phyloP scores from a whole-genome alignment of 768 basidiomycete species.

The Pleurotus platypus region DNA sequence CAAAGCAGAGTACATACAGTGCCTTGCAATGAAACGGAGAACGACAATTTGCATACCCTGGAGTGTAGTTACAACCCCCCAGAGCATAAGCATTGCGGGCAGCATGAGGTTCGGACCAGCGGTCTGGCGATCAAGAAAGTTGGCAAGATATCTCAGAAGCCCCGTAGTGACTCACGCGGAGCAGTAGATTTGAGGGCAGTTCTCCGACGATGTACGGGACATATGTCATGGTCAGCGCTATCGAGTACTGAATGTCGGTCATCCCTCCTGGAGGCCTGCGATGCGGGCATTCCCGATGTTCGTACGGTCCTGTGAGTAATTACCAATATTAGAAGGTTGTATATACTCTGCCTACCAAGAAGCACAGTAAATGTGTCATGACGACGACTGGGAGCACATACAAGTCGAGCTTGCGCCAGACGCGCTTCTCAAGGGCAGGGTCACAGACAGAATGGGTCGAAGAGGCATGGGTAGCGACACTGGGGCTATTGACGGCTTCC shows the following conservation, averaged over 20 bases:
- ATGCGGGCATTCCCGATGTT: constrained; percentile 58
- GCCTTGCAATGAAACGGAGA: too few species aligned
- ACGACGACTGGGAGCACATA: too few species aligned
- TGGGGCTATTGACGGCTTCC: too few species aligned
- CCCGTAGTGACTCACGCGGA: constrained; percentile 36
- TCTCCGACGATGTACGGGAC: constrained; percentile 54
- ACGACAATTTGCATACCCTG: constrained; percentile 38
- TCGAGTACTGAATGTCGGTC: constrained; percentile 42
- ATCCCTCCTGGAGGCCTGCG: constrained; percentile 54
- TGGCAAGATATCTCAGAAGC: too few species aligned
- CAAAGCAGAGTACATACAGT: too few species aligned
- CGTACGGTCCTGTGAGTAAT: constrained; percentile 38
- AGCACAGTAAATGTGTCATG: too few species aligned
- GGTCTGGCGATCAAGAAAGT: constrained; percentile 19
- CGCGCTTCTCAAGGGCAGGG: too few species aligned
- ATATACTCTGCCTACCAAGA: too few species aligned
- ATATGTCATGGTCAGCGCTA: constrained; percentile 42
- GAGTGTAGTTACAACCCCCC: constrained; percentile 62
- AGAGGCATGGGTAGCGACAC: too few species aligned
- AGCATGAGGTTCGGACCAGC: constrained; percentile 56
- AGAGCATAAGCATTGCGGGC: constrained; percentile 58
- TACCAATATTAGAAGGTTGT: too few species aligned
- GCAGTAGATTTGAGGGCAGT: constrained; percentile 56
- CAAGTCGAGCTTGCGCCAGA: too few species aligned
- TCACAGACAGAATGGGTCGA: too few species aligned